These are phyloP conservation scores for Encephalitozoon cuniculi DNA, from an alignment of 371 early-diverging fungal genomes.

Conservation along the genomic window DNA sequence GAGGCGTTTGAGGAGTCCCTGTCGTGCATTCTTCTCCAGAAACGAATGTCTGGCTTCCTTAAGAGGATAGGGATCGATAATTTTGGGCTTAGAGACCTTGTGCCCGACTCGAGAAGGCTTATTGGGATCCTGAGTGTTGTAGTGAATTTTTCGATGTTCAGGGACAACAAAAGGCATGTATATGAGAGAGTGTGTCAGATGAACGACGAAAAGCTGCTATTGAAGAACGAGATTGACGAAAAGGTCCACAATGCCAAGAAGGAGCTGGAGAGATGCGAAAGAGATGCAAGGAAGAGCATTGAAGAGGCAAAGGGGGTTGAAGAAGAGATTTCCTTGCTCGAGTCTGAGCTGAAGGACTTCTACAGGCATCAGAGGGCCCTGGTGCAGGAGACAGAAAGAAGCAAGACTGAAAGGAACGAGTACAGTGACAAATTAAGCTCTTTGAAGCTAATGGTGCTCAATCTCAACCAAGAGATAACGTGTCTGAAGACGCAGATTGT, in stretches of 20 bases:
- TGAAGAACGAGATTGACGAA: slow-evolving; percentile 22
- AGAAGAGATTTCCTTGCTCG: slow-evolving; percentile 32
- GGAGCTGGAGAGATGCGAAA: slow-evolving; percentile 12
- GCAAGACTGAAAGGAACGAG: slow-evolving; percentile 37
- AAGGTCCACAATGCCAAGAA: slow-evolving; percentile 7
- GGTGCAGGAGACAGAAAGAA: slow-evolving; percentile 19
- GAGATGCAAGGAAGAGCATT: slow-evolving; percentile 2
- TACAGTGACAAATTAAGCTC: slow-evolving; percentile 41
- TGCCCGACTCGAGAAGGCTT: slow-evolving; percentile 37
- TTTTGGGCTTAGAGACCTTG: slow-evolving; percentile 40
- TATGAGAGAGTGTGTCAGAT: slow-evolving; percentile 36
- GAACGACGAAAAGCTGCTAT: slow-evolving; percentile 26
- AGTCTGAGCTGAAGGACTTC: slow-evolving; percentile 39
- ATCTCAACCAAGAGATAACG: slow-evolving; percentile 46
- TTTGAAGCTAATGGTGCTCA: slow-evolving; percentile 35
- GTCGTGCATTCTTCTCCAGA: slow-evolving; percentile 18
- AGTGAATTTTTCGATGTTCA: slow-evolving; percentile 50
- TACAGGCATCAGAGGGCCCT: slow-evolving; percentile 34
- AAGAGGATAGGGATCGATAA: slow-evolving; percentile 30
- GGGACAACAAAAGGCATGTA: slow-evolving; percentile 48
- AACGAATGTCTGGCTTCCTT: slow-evolving; percentile 33
- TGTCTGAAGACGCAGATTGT: slow-evolving; percentile 50
- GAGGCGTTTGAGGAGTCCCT: slow-evolving; percentile 28
- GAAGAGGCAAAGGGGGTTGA: slow-evolving; percentile 19
- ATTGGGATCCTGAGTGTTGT: slow-evolving; percentile 32